Evolutionary conservation across 768 basidiomycete genomes (phyloP), one percentile per base, ranked within the genome.

Genomic region (Rhodotorula sphaerocarpa): DNA sequence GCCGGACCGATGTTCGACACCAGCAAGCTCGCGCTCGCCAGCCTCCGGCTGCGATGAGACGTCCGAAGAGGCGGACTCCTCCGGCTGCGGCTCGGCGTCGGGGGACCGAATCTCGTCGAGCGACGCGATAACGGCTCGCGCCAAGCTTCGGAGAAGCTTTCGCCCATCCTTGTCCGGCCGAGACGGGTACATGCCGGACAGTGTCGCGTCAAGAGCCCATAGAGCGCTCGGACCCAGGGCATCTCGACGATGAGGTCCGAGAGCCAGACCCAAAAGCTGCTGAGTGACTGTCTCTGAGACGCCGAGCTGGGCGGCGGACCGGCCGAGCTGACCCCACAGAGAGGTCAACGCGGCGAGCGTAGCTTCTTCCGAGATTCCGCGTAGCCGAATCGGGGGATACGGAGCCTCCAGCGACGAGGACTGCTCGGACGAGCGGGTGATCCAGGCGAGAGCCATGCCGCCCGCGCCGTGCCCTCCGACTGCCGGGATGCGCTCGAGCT

Each of bases 191-290:
- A 39, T 39, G 11, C n/a, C 7, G 23, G 76, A 0, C 81, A 78
- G 12, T 85, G 76, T 4, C 93, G 92, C 70, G 88, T 84, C 61
- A 96, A 87, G 85, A 67, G 88, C 86, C 90, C 90, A 96, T 28
- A 92, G 77, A 5, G 90, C 90, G 0, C 86, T 80, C 2, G 84
- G 82, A 23, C 83, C 80, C 30, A 77, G 76, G 15, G 70, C 74
- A 15, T 77, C 79, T 23, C 74, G 76, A 28, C 81, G 79, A 39
- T 78, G 76, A 7, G 80, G 81, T 0, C 80, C 80, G 18, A 83
- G 78, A 50, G 79, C 80, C 18, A 83, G 75, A 65, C 63, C 57
- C 18, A 93, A 84, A 84, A 93, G 92, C 69, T 91, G 87, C 7
- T 90, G 83, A 12, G 90, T 79, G 64, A 83, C 87, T 31, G 91